These are phyloP conservation scores for Penicillium digitatum DNA, from an alignment of 2,329 filamentous ascomycete genomes.

Conservation along the genomic window DNA sequence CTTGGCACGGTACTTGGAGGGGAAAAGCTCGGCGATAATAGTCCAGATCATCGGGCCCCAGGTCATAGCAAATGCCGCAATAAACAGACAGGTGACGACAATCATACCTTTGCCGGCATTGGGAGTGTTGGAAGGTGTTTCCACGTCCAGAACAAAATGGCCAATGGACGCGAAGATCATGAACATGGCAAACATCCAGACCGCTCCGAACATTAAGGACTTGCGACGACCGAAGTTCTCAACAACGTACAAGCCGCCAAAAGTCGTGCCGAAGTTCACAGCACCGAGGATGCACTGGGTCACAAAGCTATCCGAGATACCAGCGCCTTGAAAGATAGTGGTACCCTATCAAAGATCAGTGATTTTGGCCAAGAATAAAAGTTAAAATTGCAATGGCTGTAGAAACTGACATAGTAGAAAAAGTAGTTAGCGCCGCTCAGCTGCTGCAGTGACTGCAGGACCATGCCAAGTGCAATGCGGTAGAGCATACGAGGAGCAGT, in stretches of 20 bases:
- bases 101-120: constrained; percentile 64
- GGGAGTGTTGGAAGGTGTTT: constrained; percentile 43
- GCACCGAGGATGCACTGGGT: constrained; percentile 62
- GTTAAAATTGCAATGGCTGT: neutral
- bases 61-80: constrained; percentile 63
- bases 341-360: constrained; percentile 50
- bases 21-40: constrained; percentile 45
- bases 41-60: constrained; percentile 61
- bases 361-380: neutral
- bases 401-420: constrained; percentile 52
- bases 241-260: constrained; percentile 65
- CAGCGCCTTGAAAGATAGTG: constrained; percentile 57
- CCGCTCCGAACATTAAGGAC: constrained; percentile 62
- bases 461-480: constrained; percentile 42
- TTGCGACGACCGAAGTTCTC: constrained; percentile 65
- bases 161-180: constrained; percentile 61
- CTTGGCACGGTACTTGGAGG: constrained; percentile 58
- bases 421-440: constrained; percentile 47
- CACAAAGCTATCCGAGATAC: constrained; percentile 60
- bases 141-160: constrained; percentile 39
- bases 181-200: constrained; percentile 65
- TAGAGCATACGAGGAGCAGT: constrained; percentile 47
- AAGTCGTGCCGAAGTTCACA: constrained; percentile 65
- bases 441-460: constrained; percentile 44
- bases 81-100: constrained; percentile 68